Evolutionary conservation across 2,329 filamentous ascomycete genomes (phyloP), one percentile per base, ranked within the genome.

Genomic region (Cyphellophora attinorum): DNA sequence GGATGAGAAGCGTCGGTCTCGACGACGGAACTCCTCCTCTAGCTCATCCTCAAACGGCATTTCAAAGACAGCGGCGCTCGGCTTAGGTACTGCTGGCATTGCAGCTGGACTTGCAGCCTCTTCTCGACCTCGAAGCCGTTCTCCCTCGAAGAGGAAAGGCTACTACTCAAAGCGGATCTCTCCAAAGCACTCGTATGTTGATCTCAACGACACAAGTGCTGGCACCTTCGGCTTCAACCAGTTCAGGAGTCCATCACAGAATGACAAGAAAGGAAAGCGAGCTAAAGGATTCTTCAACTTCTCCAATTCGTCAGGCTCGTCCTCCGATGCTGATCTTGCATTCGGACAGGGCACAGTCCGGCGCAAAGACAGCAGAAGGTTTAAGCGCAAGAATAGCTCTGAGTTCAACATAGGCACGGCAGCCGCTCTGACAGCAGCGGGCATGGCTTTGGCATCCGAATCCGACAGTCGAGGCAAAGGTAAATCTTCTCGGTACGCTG

Each of bases 311-410:
- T 82, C 77, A 2, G 79, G 74, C 2, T 81, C 76, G 1, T 80
- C 76, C 1, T 64, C 81, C 35, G 76, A 81, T 54, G 74, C 71
- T 13, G 79, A 84, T 51, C 59, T 83, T 40, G 78, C 78, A 6
- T 83, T 81, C 51, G 78, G 79, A 6, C 67, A 61, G 35, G 77
- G 75, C 11, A 79, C 56, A 21, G 39, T 59, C 2, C 56, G 52
- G 21, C 56, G 55, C 27, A 41, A 50, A 33, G 37, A 38, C 11
- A 50, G 47, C 30, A 51, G 46, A 36, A 37, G 33, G 11, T 34
- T 45, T 33, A 25, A 51, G 40, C 37, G 54, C 37, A 31, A 13
- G 28, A 6, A 32, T 19, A 21, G 21, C 19, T 32, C 28, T 37
- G 47, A 54, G 29, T 38, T 47, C 5, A 39, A 48, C 19, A 54